Evolutionary conservation across 352 stramenopile species (phyloP).

Genomic region (Blastocystis sp.): DNA sequence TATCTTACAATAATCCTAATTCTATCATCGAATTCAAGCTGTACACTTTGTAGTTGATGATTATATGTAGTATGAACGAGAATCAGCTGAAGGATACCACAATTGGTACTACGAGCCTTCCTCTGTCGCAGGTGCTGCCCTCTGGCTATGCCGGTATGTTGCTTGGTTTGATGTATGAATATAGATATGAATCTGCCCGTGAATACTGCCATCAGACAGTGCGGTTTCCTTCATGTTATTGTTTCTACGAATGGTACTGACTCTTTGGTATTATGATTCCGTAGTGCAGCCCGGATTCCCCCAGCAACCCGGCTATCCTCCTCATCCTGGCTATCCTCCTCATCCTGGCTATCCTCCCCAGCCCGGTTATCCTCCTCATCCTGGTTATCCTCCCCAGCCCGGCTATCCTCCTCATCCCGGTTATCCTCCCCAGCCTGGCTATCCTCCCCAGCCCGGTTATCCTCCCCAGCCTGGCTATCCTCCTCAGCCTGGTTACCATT

Average conservation of each 20-base stretch:
- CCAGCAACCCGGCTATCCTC: not conserved
- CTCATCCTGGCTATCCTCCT: conserved; percentile 36
- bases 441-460: not conserved
- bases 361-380: conserved; percentile 1
- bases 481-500: not conserved
- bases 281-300: not conserved
- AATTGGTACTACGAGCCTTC: not conserved
- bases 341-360: conserved; percentile 24
- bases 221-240: not conserved
- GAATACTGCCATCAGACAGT: no score
- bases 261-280: not conserved
- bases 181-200: no score
- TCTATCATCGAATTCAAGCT: not conserved
- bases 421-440: not conserved
- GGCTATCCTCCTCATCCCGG: not conserved
- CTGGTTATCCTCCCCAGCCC: not conserved
- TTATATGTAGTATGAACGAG: conserved; percentile 42
- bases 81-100: conserved; percentile 17
- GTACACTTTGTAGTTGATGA: not conserved
- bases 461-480: not conserved
- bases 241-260: not conserved
- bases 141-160: not conserved
- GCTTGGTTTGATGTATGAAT: no score
- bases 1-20: not conserved
- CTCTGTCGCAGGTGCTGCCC: not conserved